Conservation (phyloP, 495 filamentous ascomycete genomes). For the Cenococcum geophilum region DNA sequence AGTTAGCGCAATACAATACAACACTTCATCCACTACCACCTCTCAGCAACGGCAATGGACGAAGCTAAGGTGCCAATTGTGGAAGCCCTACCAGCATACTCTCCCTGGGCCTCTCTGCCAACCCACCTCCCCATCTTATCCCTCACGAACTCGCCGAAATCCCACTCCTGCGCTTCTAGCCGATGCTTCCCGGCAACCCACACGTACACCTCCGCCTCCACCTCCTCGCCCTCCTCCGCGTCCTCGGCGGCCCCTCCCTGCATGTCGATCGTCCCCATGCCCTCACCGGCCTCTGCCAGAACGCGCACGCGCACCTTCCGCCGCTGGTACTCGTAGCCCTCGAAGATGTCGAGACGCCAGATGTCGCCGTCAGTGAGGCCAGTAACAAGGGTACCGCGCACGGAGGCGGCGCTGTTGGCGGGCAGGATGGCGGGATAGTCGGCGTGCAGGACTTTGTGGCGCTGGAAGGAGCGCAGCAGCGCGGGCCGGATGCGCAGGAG, state of each 20-base stretch:
- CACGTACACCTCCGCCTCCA: slow-evolving; percentile 70
- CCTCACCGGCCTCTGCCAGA: slow-evolving; percentile 35
- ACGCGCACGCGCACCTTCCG: slow-evolving; percentile 46
- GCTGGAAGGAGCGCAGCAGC: slow-evolving; percentile 62
- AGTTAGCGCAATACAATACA: slow-evolving; percentile 12
- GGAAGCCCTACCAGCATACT: slow-evolving; percentile 33
- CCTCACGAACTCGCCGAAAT: slow-evolving; percentile 49
- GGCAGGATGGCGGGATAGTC: slow-evolving; percentile 84
- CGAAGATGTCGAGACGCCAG: slow-evolving; percentile 71
- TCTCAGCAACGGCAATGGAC: neutral
- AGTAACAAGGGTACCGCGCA: slow-evolving; percentile 72
- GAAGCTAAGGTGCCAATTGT: slow-evolving; percentile 7
- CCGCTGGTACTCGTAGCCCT: slow-evolving; percentile 69
- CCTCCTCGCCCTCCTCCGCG: slow-evolving; percentile 44
- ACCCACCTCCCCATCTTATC: slow-evolving; percentile 36
- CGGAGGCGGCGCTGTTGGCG: slow-evolving; percentile 38
- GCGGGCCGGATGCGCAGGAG: slow-evolving; percentile 65
- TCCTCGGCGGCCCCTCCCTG: slow-evolving; percentile 40
- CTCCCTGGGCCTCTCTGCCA: slow-evolving; percentile 36
- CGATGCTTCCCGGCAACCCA: slow-evolving; percentile 46
- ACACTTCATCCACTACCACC: neutral
- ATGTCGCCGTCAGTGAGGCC: slow-evolving; percentile 76
- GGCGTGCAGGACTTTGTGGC: slow-evolving; percentile 57
- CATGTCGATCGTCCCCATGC: slow-evolving; percentile 40
- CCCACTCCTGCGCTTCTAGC: slow-evolving; percentile 72